Evolutionary conservation across 2,329 filamentous ascomycete genomes (phyloP).

Genomic region (Colletotrichum sp.): DNA sequence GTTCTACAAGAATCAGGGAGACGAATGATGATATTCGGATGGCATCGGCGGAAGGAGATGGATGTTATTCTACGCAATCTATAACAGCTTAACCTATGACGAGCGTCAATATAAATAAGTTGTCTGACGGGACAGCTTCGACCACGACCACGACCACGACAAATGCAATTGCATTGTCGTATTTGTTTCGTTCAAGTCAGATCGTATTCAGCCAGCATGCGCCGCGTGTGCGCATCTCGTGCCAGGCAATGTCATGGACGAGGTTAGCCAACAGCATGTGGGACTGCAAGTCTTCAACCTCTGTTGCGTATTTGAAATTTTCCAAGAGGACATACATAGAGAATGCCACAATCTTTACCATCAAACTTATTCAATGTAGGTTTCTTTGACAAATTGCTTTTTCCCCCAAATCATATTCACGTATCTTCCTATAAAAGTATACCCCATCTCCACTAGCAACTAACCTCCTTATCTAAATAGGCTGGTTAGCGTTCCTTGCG

Average conservation of each 20-base stretch:
- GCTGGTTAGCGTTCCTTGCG: too few relatives aligned
- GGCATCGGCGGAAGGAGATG: not conserved
- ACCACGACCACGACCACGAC: not conserved
- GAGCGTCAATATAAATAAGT: not conserved
- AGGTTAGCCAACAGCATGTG: not conserved
- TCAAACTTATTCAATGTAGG: too few relatives aligned
- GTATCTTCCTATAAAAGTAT: too few relatives aligned
- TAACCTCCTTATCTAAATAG: too few relatives aligned
- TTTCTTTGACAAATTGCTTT: not conserved
- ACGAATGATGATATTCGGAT: not conserved
- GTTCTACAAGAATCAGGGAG: not conserved
- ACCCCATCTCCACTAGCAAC: too few relatives aligned
- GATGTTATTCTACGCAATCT: not conserved
- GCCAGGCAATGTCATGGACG: not conserved
- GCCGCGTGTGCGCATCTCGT: not conserved
- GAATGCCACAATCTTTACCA: not conserved
- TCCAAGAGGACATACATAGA: not conserved
- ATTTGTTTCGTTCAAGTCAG: not conserved
- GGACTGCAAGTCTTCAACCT: not conserved
- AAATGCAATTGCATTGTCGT: accelerated
- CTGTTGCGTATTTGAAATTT: not conserved
- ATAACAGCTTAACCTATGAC: not conserved
- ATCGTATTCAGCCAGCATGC: not conserved
- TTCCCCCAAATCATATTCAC: not conserved
- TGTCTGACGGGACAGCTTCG: not conserved